A percentile compares a stretch with the other conserved stretches of the same genome.
Evolutionary conservation across 345 rosid genomes (phyloP).

Genomic region (Populus davidiana): DNA sequence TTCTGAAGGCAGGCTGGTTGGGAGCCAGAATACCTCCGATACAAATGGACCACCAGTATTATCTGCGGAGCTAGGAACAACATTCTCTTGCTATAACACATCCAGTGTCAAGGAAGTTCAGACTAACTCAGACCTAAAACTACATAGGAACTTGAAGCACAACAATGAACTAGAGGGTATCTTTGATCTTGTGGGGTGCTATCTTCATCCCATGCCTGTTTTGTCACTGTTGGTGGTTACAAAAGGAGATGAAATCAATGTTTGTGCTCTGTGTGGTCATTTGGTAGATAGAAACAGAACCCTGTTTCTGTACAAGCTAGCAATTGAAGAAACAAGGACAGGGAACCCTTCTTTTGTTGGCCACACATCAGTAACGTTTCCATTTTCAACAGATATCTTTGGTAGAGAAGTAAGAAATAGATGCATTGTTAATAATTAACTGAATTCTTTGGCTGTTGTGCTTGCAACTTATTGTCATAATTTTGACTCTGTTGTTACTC

Average conservation of each 20-base stretch:
- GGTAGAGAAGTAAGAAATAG: conserved; percentile 41
- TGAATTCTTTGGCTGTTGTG: conserved; percentile 6
- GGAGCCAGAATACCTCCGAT: conserved; percentile 23
- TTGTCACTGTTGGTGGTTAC: conserved; percentile 48
- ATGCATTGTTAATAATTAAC: background rate
- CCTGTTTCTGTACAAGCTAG: conserved; percentile 61
- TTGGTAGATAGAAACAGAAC: conserved; percentile 39
- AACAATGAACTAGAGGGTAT: conserved; percentile 44
- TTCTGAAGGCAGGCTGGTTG: conserved; percentile 30
- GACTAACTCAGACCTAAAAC: conserved; percentile 33
- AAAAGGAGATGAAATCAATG: conserved; percentile 48
- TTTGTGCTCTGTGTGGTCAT: conserved; percentile 62
- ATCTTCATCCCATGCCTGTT: conserved; percentile 65
- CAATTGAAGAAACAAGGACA: conserved; percentile 39
- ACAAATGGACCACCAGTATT: conserved; percentile 16
- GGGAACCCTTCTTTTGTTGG: conserved; percentile 79
- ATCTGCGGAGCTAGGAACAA: conserved; percentile 26
- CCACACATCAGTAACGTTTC: conserved; percentile 47
- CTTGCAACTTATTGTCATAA: conserved; percentile 1
- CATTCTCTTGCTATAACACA: conserved; percentile 21
- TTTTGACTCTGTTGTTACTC: conserved; percentile 4
- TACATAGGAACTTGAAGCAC: conserved; percentile 33
- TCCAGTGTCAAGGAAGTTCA: conserved; percentile 25
- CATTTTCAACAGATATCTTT: conserved; percentile 40
- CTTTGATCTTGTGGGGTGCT: conserved; percentile 66